Conservation (phyloP, 2,329 filamentous ascomycete species). For the Stemphylium lycopersici region DNA sequence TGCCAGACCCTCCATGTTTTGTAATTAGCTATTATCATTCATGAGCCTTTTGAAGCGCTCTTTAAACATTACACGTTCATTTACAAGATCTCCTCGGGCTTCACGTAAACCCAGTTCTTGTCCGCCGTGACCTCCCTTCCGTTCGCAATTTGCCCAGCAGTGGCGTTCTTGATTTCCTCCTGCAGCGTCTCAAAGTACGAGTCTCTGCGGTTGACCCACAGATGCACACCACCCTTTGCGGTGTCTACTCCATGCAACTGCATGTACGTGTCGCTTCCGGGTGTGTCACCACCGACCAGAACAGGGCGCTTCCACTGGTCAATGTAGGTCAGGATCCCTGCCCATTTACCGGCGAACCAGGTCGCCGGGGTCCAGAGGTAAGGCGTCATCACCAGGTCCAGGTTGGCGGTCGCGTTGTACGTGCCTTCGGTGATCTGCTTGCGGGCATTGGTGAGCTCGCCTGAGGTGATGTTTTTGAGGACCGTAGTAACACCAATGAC, state of each 20-base stretch:
- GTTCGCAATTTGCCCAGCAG: slow-evolving; percentile 33
- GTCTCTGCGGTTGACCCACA: slow-evolving; percentile 38
- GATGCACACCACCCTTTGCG: slow-evolving; percentile 35
- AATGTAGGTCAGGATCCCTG: slow-evolving; percentile 39
- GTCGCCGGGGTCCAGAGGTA: slow-evolving; percentile 42
- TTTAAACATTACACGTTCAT: not conserved
- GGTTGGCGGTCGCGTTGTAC: slow-evolving; percentile 33
- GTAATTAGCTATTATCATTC: not conserved
- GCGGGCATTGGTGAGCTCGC: slow-evolving; percentile 34
- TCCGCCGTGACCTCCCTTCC: slow-evolving; percentile 37
- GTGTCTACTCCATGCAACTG: slow-evolving; percentile 39
- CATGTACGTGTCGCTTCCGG: slow-evolving; percentile 42
- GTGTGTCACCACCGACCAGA: slow-evolving; percentile 37
- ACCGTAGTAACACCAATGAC: slow-evolving; percentile 42
- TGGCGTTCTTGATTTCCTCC: slow-evolving; percentile 32
- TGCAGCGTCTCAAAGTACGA: slow-evolving; percentile 26
- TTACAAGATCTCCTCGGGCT: slow-evolving; percentile 36
- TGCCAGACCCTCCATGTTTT: not conserved
- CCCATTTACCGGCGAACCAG: slow-evolving; percentile 42
- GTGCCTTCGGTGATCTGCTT: slow-evolving; percentile 34
- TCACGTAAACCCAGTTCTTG: slow-evolving; percentile 41
- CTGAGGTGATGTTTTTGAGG: slow-evolving; percentile 34
- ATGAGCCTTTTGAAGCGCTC: not conserved
- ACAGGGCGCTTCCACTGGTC: slow-evolving; percentile 40
- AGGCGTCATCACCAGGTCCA: slow-evolving; percentile 33